Percentiles rank a stretch among this genome's conserved stretches.
These are phyloP conservation scores for Tephrocybe sp. DNA, from an alignment of 768 basidiomycete genomes.

Conservation along the genomic window DNA sequence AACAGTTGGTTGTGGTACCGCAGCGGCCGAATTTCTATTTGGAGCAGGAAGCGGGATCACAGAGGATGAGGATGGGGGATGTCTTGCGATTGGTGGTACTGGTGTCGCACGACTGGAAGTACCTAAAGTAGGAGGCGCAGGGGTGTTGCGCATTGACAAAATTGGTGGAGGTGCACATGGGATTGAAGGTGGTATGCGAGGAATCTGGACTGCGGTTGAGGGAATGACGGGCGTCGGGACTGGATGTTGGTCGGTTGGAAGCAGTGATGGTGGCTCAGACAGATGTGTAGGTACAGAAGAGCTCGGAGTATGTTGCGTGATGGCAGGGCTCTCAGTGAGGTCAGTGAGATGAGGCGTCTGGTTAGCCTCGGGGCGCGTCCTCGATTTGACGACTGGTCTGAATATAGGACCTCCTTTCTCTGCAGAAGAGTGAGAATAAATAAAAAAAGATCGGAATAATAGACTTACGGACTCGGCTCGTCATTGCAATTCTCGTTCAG, in stretches of 20 bases:
- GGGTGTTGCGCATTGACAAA: slow-evolving; percentile 8
- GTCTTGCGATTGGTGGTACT: slow-evolving; percentile 1
- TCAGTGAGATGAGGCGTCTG: slow-evolving; percentile 26
- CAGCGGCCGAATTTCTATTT: neutral
- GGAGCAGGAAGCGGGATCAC: neutral
- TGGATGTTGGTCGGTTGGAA: neutral
- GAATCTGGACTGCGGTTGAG: neutral
- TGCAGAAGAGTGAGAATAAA: slow-evolving; percentile 25
- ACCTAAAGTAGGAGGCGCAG: slow-evolving; percentile 12
- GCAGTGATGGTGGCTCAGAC: neutral
- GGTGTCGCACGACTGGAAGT: slow-evolving; percentile 3
- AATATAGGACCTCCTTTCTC: slow-evolving; percentile 75
- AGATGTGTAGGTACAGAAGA: slow-evolving; percentile 1
- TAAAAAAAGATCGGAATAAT: neutral
- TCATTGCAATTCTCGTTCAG: slow-evolving; percentile 29
- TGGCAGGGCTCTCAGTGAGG: slow-evolving; percentile 6
- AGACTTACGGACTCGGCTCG: slow-evolving; percentile 64
- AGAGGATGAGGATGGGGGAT: slow-evolving; percentile 1
- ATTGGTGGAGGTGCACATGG: slow-evolving; percentile 2
- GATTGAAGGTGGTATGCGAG: neutral
- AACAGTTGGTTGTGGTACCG: neutral
- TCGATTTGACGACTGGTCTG: slow-evolving; percentile 59
- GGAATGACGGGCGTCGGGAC: neutral
- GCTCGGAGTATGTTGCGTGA: neutral
- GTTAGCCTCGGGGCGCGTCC: slow-evolving; percentile 39